Conservation (phyloP, 2,329 filamentous ascomycete species). For the Colletotrichum spinosum region DNA sequence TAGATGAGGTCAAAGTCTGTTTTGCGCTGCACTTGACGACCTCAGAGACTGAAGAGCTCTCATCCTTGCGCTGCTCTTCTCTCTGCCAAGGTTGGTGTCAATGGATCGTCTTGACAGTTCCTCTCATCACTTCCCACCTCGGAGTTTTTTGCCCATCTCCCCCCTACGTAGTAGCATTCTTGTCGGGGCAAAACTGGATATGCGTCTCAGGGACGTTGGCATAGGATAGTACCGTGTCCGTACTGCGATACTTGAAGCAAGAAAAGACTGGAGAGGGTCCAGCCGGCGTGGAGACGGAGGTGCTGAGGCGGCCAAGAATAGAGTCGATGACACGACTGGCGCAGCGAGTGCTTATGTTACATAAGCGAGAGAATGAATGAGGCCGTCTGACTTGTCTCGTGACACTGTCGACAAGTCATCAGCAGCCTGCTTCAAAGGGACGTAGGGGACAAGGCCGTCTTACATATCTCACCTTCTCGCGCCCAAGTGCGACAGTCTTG, state of each 20-base stretch:
- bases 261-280: constrained; percentile 29
- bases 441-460: constrained; percentile 3
- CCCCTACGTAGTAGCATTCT: constrained; percentile 9
- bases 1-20: constrained; percentile 20
- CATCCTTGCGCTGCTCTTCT: constrained; percentile 22
- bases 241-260: constrained; percentile 18
- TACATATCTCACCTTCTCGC: constrained; percentile 7
- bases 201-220: constrained; percentile 18
- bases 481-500: not conserved
- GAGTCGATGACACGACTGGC: constrained; percentile 9
- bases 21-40: constrained; percentile 7
- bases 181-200: constrained; percentile 14
- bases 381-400: constrained; percentile 22
- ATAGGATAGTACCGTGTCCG: not conserved
- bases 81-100: constrained; percentile 21
- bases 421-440: not conserved
- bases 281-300: constrained; percentile 6
- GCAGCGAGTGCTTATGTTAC: too few relatives aligned
- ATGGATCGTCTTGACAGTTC: constrained; percentile 13
- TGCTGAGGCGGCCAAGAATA: constrained; percentile 16
- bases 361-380: constrained; percentile 23
- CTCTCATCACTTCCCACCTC: constrained; percentile 5
- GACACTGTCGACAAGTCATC: constrained; percentile 13
- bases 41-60: constrained; percentile 1
- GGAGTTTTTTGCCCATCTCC: constrained; percentile 16